Evolutionary conservation across 768 basidiomycete species (phyloP).

Genomic region (Auricularia cornea): DNA sequence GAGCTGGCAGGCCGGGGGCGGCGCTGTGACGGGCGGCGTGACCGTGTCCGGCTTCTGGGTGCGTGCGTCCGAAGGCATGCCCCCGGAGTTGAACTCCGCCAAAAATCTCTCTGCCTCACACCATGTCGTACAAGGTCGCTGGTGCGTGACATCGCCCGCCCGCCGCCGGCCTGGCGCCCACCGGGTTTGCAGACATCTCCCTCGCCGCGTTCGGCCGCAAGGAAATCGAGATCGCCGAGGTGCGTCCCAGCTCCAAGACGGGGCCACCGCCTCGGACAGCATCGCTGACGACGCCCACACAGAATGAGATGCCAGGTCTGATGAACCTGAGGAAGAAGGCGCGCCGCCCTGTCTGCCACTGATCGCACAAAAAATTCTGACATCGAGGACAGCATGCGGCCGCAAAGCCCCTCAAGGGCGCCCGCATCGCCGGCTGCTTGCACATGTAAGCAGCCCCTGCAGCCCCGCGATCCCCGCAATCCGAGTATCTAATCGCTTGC

Average conservation of each 20-base stretch:
- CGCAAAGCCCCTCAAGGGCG: slow-evolving; percentile 81
- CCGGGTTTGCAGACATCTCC: slow-evolving; percentile 58
- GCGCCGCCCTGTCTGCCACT: slow-evolving; percentile 11
- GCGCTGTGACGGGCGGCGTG: not conserved
- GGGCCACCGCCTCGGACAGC: not conserved
- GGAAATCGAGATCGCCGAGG: slow-evolving; percentile 99
- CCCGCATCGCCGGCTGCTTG: slow-evolving; percentile 94
- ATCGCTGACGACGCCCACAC: slow-evolving; percentile 1
- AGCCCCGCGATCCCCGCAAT: not conserved
- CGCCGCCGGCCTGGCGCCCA: slow-evolving; percentile 8
- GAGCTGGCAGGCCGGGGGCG: not conserved
- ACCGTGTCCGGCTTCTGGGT: slow-evolving; percentile 3
- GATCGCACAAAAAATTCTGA: not conserved
- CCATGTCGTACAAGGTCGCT: slow-evolving; percentile 86
- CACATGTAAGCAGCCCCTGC: slow-evolving; percentile 62
- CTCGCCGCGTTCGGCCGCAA: slow-evolving; percentile 99
- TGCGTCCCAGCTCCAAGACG: slow-evolving; percentile 26
- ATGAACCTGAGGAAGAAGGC: slow-evolving; percentile 90
- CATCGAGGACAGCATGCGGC: slow-evolving; percentile 52
- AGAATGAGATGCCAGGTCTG: slow-evolving; percentile 94
- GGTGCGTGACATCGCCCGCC: slow-evolving; percentile 35
- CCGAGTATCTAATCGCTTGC: not conserved
- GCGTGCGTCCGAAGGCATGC: not conserved
- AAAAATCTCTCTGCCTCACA: slow-evolving; percentile 14
- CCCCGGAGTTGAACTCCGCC: not conserved